Evolutionary conservation across 306 rosid genomes (phyloP), one percentile per base, ranked within the genome.

Genomic region (Prunus campanulata): DNA sequence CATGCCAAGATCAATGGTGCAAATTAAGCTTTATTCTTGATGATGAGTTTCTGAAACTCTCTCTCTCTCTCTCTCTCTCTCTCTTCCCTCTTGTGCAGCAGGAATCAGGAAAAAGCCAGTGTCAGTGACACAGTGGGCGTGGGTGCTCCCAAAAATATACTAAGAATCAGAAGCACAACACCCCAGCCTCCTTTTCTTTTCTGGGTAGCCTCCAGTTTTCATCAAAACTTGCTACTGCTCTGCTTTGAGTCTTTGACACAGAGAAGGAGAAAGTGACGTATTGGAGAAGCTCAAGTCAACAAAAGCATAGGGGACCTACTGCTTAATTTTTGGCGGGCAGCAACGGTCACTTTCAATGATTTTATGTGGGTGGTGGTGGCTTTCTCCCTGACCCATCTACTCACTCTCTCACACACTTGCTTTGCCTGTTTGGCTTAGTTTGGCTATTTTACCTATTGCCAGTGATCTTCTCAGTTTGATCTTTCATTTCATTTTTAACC

Each of bases 311-410:
- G 89, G 91, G 88, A 50, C 92, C 92, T 82, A 83, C 81, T 81
- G 88, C 85, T 75, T 62, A 78, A 61, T 72, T 85, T 88, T 90
- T 88, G 75, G 90, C 77, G 81, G 86, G 89, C 89, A 86, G 75
- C 78, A 83, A 86, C 81, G 87, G 92, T 85, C 80, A 60, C 74
- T 72, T 54, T 86, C 91, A 90, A 85, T 88, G 88, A 90, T 90
- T 84, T 83, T 81, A 77, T 84, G 77, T 80, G 80, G 86, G 74
- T 87, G 78, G 67, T 85, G 68, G 72, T 81, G 84, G 64, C 80
- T 77, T 74, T 78, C 79, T 80, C 87, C 81, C 63, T 85, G 83
- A 83, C 90, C 90, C 87, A 69, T 48, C 22, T 47, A 46, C 35
- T 46, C 32, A 5, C 55, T 67, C n/a, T 6, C 22, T 7, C 46